phyloP scores from a whole-genome alignment of 2,329 filamentous ascomycete genomes.

The Paramyrothecium roridum region DNA sequence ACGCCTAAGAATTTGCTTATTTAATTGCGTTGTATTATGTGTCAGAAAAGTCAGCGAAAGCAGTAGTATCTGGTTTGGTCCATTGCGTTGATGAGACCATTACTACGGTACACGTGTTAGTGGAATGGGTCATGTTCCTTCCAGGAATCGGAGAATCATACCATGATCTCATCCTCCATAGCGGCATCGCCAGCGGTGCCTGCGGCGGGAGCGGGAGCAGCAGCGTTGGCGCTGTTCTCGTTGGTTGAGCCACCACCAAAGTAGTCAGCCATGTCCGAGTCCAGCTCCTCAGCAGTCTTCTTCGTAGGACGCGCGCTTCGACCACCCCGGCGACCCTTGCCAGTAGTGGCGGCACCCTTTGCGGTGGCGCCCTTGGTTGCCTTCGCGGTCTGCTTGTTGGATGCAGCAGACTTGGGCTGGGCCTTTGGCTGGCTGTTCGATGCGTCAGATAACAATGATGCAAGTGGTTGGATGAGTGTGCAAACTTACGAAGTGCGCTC shows the following conservation, averaged over 20 bases:
- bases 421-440: constrained; percentile 28
- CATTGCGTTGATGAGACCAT: no score
- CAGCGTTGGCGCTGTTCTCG: constrained; percentile 41
- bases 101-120: no score
- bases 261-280: constrained; percentile 97
- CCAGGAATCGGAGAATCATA: constrained; percentile 13
- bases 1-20: not conserved
- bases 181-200: constrained; percentile 51
- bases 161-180: constrained; percentile 66
- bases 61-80: no score
- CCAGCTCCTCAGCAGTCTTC: constrained; percentile 94
- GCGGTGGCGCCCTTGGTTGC: constrained; percentile 37
- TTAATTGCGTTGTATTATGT: not conserved
- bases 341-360: constrained; percentile 42
- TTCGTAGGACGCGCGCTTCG: constrained; percentile 64
- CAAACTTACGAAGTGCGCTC: constrained; percentile 72
- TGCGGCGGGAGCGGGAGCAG: constrained; percentile 37
- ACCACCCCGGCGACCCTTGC: constrained; percentile 47
- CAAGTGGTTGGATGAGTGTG: not conserved
- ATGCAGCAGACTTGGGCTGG: constrained; percentile 78
- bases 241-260: constrained; percentile 55
- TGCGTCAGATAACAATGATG: not conserved
- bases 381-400: constrained; percentile 62
- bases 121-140: no score
- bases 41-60: not conserved